phyloP scores from a whole-genome alignment of 768 basidiomycete species.

The Fibroporia radiculosa region DNA sequence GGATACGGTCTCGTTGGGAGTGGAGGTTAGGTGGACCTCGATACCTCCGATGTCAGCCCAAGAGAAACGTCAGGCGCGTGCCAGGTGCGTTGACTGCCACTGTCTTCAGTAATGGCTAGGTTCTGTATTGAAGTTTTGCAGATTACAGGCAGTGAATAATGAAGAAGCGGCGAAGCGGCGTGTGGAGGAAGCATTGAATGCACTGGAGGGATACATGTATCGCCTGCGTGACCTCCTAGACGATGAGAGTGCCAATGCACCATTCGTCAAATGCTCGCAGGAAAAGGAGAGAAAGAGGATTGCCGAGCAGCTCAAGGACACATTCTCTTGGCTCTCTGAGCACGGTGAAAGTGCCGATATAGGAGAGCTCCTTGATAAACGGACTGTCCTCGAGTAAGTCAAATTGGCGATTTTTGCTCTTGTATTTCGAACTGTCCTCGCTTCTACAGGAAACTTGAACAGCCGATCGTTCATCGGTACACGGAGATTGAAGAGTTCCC shows the following conservation, averaged over 20 bases:
- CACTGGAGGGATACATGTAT: slow-evolving; percentile 91
- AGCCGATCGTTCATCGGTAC: slow-evolving; percentile 80
- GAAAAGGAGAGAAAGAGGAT: slow-evolving; percentile 62
- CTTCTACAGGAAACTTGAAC: slow-evolving; percentile 56
- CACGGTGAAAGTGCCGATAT: slow-evolving; percentile 80
- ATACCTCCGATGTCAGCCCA: slow-evolving; percentile 69
- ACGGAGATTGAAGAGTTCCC: slow-evolving; percentile 85
- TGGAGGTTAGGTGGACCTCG: slow-evolving; percentile 55
- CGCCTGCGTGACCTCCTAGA: slow-evolving; percentile 75
- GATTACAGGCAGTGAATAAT: slow-evolving; percentile 70
- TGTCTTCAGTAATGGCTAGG: neutral
- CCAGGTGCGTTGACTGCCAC: slow-evolving; percentile 44
- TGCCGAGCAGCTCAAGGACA: slow-evolving; percentile 58
- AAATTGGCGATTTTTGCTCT: neutral
- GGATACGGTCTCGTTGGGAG: slow-evolving; percentile 60
- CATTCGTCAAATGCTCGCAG: slow-evolving; percentile 83
- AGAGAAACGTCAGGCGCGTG: slow-evolving; percentile 67
- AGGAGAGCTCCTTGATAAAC: slow-evolving; percentile 63
- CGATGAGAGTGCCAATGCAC: slow-evolving; percentile 51
- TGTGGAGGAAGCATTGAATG: slow-evolving; percentile 86
- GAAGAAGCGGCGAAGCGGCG: slow-evolving; percentile 71
- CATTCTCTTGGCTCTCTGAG: slow-evolving; percentile 77
- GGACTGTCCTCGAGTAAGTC: slow-evolving; percentile 77
- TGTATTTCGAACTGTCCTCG: too few relatives aligned
- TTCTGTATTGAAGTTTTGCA: slow-evolving; percentile 22